Evolutionary conservation across 2,329 filamentous ascomycete genomes (phyloP).

Genomic region (Pseudocercospora crystallina): DNA sequence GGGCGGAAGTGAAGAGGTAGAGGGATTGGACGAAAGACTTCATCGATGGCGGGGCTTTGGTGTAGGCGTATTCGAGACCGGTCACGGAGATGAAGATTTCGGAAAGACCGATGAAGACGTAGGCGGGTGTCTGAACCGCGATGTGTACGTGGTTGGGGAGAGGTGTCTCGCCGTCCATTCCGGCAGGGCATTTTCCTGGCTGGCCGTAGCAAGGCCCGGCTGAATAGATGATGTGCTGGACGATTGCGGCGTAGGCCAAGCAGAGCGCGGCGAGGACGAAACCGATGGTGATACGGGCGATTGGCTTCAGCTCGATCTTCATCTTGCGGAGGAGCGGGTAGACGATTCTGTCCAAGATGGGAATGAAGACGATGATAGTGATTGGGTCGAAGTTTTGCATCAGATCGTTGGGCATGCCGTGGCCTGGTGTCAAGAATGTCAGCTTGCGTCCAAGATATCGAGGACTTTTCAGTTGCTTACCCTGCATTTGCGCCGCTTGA

Average conservation of each 20-base stretch:
- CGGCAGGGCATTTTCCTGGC: conserved; percentile 41
- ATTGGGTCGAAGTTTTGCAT: conserved; percentile 51
- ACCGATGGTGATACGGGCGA: conserved; percentile 55
- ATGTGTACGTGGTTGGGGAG: conserved; percentile 47
- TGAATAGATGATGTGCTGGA: conserved; percentile 58
- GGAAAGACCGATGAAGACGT: conserved; percentile 45
- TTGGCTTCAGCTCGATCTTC: conserved; percentile 46
- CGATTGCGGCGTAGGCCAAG: conserved; percentile 57
- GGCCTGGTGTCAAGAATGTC: conserved; percentile 10
- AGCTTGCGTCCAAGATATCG: background rate
- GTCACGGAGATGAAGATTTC: conserved; percentile 52
- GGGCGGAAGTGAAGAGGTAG: conserved; percentile 61
- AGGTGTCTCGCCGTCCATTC: conserved; percentile 30
- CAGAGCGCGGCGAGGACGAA: conserved; percentile 55
- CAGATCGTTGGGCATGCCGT: conserved; percentile 50
- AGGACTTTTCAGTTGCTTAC: conserved; percentile 14
- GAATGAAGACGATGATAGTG: conserved; percentile 48
- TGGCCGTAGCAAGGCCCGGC: conserved; percentile 54
- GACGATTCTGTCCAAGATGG: conserved; percentile 45
- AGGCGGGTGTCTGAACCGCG: conserved; percentile 47
- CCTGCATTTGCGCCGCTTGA: conserved; percentile 49
- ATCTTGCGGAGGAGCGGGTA: conserved; percentile 47
- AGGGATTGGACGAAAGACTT: conserved; percentile 54
- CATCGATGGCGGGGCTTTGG: conserved; percentile 48
- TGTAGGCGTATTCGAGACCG: conserved; percentile 49